Conservation (phyloP, 352 stramenopile genomes). For the Globisporangium cederbergense region DNA sequence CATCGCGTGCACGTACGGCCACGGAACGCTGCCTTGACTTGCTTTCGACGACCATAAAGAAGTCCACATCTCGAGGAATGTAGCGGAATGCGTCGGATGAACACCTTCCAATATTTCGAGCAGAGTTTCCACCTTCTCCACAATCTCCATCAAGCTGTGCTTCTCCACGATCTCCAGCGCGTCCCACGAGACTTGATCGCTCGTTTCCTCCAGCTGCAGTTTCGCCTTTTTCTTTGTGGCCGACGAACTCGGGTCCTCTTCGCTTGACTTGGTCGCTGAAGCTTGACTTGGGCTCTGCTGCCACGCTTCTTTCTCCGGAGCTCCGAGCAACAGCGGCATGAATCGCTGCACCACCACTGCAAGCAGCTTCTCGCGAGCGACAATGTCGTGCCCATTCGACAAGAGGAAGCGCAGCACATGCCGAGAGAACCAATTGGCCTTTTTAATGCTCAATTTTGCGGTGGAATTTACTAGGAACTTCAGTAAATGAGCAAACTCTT, state of each 20-base stretch:
- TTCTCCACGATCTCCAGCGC: slow-evolving; percentile 20
- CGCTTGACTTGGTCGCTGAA: slow-evolving; percentile 15
- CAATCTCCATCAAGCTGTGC: slow-evolving; percentile 18
- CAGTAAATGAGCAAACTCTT: slow-evolving; percentile 32
- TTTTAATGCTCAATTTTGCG: slow-evolving; percentile 52
- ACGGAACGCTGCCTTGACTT: slow-evolving; percentile 24
- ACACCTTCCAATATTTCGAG: slow-evolving; percentile 14
- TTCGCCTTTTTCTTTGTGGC: neutral
- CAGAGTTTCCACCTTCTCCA: slow-evolving; percentile 20
- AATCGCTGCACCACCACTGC: slow-evolving; percentile 34
- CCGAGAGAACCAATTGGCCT: slow-evolving; percentile 71
- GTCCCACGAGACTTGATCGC: slow-evolving; percentile 10
- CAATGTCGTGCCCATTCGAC: slow-evolving; percentile 26
- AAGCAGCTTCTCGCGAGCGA: slow-evolving; percentile 28
- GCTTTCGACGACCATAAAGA: slow-evolving; percentile 33
- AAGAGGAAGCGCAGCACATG: slow-evolving; percentile 62
- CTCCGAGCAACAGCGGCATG: slow-evolving; percentile 52
- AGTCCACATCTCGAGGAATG: slow-evolving; percentile 49
- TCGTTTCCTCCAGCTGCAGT: neutral
- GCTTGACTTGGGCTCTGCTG: slow-evolving; percentile 14
- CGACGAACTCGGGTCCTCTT: neutral
- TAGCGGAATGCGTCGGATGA: slow-evolving; percentile 10
- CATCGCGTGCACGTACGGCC: slow-evolving; percentile 43
- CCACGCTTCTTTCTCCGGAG: slow-evolving; percentile 23
- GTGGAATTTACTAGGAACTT: slow-evolving; percentile 40